phyloP scores from a whole-genome alignment of 371 early-diverging fungal genomes.

The Phascolomyces articulosus region DNA sequence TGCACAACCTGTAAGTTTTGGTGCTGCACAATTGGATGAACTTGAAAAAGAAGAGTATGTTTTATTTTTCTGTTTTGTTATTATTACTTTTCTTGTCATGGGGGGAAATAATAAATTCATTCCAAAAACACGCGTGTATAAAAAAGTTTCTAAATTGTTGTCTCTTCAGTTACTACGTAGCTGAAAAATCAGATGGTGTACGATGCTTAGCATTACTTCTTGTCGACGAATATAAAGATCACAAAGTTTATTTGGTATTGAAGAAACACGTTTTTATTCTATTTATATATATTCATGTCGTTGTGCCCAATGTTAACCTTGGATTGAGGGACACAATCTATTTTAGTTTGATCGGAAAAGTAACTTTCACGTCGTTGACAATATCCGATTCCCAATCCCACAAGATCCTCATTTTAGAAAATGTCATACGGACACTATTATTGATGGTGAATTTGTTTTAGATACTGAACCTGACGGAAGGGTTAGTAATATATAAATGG shows the following conservation, averaged over 20 bases:
- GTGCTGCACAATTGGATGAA: constrained; percentile 65
- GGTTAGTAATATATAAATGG: too few species aligned
- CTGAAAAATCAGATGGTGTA: constrained; percentile 98
- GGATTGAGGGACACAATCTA: neutral
- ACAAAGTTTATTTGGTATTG: constrained; percentile 67
- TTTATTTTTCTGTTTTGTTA: too few species aligned
- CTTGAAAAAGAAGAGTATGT: constrained; percentile 77
- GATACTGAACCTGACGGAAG: constrained; percentile 70
- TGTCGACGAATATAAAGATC: constrained; percentile 40
- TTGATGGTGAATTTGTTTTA: constrained; percentile 93
- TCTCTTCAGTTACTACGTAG: constrained; percentile 82
- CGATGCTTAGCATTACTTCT: constrained; percentile 82
- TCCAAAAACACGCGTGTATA: too few species aligned
- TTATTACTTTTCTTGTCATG: too few species aligned
- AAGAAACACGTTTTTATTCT: neutral
- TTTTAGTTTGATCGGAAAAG: constrained; percentile 87
- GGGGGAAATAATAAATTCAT: too few species aligned
- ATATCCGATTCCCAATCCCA: constrained; percentile 74
- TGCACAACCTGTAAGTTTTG: constrained; percentile 95
- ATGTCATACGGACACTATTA: constrained; percentile 77
- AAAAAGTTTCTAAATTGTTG: too few species aligned
- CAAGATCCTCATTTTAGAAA: constrained; percentile 38
- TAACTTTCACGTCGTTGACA: constrained; percentile 68
- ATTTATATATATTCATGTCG: too few species aligned
- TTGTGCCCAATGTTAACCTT: neutral